Percentiles rank a stretch among this genome's conserved stretches.
Evolutionary conservation across 1,284 basidiomycete species (phyloP).

Genomic region (Tilletia caries): DNA sequence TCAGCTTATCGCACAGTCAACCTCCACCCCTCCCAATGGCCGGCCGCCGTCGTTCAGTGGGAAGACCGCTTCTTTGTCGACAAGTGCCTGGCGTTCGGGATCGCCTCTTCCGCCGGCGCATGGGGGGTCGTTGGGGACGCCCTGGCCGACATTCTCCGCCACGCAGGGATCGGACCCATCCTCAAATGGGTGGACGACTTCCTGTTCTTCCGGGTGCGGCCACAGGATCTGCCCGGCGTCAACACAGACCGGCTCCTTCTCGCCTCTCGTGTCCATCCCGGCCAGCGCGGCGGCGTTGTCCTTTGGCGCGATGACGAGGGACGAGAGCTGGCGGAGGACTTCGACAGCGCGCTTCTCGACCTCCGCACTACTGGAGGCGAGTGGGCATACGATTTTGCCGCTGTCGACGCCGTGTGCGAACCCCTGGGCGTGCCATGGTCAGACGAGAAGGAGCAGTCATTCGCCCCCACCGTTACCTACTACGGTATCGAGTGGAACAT

Average conservation of each 20-base stretch:
- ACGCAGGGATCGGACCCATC: background rate
- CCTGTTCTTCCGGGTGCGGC: background rate
- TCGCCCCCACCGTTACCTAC: background rate
- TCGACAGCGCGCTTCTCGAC: background rate
- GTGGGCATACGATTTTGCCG: background rate
- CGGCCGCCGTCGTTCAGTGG: background rate
- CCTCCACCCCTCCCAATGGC: background rate
- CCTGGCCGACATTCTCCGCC: background rate
- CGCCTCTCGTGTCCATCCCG: background rate
- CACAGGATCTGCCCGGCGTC: background rate
- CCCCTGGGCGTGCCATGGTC: background rate
- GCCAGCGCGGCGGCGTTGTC: background rate
- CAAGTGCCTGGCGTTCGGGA: background rate
- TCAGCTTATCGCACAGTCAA: background rate
- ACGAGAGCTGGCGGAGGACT: background rate
- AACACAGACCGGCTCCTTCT: background rate
- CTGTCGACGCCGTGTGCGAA: background rate
- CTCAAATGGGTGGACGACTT: slow-evolving; percentile 1
- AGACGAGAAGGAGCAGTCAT: background rate
- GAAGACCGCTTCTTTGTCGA: background rate
- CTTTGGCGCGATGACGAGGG: background rate
- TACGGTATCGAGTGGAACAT: background rate
- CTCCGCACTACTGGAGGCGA: background rate
- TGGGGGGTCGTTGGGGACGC: background rate
- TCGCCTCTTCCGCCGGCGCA: background rate